Evolutionary conservation across 2,329 filamentous ascomycete genomes (phyloP).

Genomic region (Metarhizium guizhouense): DNA sequence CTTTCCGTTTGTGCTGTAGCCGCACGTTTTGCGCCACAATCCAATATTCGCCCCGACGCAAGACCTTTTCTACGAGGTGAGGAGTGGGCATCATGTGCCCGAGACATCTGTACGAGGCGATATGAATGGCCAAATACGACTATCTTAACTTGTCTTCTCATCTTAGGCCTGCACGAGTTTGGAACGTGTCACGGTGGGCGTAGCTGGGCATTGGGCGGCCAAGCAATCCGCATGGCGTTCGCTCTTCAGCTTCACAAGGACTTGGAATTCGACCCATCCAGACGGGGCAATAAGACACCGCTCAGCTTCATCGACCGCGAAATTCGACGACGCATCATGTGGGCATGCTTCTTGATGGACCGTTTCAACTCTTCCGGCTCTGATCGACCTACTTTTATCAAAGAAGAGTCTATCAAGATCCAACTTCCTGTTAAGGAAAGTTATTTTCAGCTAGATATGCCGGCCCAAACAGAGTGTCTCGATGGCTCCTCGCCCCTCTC

Average conservation of each 20-base stretch:
- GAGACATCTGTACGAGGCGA: slow-evolving; percentile 75
- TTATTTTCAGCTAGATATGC: slow-evolving; percentile 84
- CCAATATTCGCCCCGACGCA: slow-evolving; percentile 64
- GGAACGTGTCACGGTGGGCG: slow-evolving; percentile 93
- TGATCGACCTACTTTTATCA: slow-evolving; percentile 83
- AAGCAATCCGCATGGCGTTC: slow-evolving; percentile 95
- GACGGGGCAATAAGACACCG: slow-evolving; percentile 52
- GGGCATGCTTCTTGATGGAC: slow-evolving; percentile 97
- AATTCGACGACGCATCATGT: slow-evolving; percentile 90
- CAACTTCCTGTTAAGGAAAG: slow-evolving; percentile 86
- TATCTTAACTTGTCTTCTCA: slow-evolving; percentile 80
- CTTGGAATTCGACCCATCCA: slow-evolving; percentile 65
- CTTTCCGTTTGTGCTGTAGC: slow-evolving; percentile 93
- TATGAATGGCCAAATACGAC: slow-evolving; percentile 97
- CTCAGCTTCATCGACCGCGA: slow-evolving; percentile 89
- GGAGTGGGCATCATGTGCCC: slow-evolving; percentile 80
- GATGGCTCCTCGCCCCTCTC: slow-evolving; percentile 60
- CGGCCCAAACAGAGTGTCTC: slow-evolving; percentile 76
- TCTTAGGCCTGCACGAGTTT: slow-evolving; percentile 89
- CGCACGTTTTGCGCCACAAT: slow-evolving; percentile 89
- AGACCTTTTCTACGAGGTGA: slow-evolving; percentile 78
- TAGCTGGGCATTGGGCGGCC: slow-evolving; percentile 92
- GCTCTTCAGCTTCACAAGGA: slow-evolving; percentile 90
- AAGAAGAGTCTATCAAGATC: slow-evolving; percentile 80
- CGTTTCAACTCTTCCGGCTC: slow-evolving; percentile 94